Evolutionary conservation across 129 eudicot species (phyloP), one percentile per base, ranked within the genome.

Genomic region (Flaveria ramosissima): DNA sequence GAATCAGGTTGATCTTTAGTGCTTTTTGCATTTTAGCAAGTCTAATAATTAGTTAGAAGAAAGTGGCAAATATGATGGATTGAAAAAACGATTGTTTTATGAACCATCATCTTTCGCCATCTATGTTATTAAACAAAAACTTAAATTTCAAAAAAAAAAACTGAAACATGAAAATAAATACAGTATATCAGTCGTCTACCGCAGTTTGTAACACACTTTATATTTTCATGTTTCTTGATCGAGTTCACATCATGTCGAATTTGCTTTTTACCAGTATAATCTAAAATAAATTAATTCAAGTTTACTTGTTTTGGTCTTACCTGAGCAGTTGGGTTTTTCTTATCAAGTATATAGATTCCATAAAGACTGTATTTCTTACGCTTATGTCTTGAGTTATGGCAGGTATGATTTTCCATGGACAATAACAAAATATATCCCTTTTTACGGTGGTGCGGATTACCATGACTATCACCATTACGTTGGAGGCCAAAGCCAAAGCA

Each of bases 391-490:
- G 17, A 12, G 19, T n/a, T 9, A 39, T 39, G 71, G 27, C 86
- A 92, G 94, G 69, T 92, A 92, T 63, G 98, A 92, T 50, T 71
- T 89, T 51, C 98, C 98, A 9, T 92, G 98, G 98, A 84, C 87
- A 53, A 85, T 84, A 21, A 90, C 93, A 52, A 88, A 85, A 76
- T 86, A 75, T 30, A 92, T 92, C 32, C 98, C 98, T 0, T 92
- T 92, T 64, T 90, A 88, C 55, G 96, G 92, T 79, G 98, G 98
- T 47, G 88, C 96, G 42, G 96, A 92, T 70, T 88, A 89, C 84
- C 98, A 92, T 83, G 98, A 92, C 77, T 90, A 92, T 87, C 96
- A 92, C 79, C 98, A 90, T 82, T 92, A 89, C 23, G 98, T 92
- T 47, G 98, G 98, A 66, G 98, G 93, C 26, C 87, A 84, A 78